These are phyloP conservation scores for Multifurca ochricompacta DNA, from an alignment of 768 basidiomycete species.

Conservation along the genomic window DNA sequence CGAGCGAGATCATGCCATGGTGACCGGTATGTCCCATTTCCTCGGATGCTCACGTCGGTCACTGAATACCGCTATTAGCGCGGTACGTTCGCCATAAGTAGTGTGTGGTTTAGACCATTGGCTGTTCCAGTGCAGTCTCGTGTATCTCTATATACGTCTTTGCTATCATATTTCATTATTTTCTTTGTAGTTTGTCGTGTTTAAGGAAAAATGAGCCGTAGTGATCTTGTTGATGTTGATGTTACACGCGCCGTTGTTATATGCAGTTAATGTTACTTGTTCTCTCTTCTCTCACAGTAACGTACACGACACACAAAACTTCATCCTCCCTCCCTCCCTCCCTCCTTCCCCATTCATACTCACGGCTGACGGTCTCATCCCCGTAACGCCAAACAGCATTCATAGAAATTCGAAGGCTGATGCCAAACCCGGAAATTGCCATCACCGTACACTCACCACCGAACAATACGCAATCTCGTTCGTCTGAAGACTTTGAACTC, in stretches of 20 bases:
- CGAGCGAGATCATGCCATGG: conserved; percentile 88
- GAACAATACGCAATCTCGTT: conserved; percentile 39
- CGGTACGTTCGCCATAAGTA: conserved; percentile 41
- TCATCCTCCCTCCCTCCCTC: not conserved
- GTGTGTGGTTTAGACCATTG: not conserved
- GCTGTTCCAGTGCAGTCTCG: not conserved
- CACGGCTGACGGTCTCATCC: not conserved
- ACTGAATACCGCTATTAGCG: conserved; percentile 26
- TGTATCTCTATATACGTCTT: conserved; percentile 17
- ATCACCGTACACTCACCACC: conserved; percentile 60
- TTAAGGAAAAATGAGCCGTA: too few species aligned
- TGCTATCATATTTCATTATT: conserved; percentile 12
- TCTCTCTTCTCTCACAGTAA: too few species aligned
- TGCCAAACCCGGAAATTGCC: conserved; percentile 59
- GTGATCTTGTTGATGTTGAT: too few species aligned
- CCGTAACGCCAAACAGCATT: not conserved
- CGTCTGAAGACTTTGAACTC: conserved; percentile 67
- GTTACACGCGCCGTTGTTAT: too few species aligned
- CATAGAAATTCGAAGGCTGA: conserved; percentile 30
- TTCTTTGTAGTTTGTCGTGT: conserved; percentile 10
- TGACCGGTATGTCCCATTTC: conserved; percentile 48
- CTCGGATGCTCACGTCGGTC: not conserved
- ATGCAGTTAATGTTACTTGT: too few species aligned
- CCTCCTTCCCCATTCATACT: not conserved
- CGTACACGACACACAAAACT: too few species aligned